Evolutionary conservation across 805 yeast genomes (phyloP).

Genomic region (Saccharomycopsis malanga): DNA sequence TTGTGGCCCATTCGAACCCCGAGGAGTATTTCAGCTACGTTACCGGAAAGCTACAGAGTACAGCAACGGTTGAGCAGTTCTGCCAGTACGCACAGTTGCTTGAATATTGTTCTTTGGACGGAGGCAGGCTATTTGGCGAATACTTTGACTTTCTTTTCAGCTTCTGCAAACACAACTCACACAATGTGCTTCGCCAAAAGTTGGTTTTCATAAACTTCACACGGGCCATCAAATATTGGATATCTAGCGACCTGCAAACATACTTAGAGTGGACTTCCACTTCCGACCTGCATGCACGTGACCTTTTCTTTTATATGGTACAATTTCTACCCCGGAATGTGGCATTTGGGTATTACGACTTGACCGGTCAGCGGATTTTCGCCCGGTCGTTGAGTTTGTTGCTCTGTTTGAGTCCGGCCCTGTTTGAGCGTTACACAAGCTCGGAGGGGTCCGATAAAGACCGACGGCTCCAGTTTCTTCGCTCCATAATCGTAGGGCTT

Average conservation of each 20-base stretch:
- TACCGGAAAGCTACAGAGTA: not conserved
- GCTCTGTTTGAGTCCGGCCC: not conserved
- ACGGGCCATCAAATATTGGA: constrained; percentile 9
- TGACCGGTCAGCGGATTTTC: not conserved
- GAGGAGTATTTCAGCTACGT: constrained; percentile 1
- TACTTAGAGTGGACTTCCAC: not conserved
- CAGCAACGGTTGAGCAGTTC: not conserved
- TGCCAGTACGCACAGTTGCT: not conserved
- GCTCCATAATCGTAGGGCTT: not conserved
- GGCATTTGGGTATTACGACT: not conserved
- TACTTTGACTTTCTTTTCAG: constrained; percentile 3
- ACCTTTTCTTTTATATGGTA: constrained; percentile 3
- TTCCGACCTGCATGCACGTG: not conserved
- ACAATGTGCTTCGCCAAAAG: not conserved
- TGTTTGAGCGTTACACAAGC: not conserved
- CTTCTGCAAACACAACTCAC: not conserved
- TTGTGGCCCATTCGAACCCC: constrained; percentile 9
- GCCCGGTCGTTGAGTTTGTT: not conserved
- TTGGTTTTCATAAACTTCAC: constrained; percentile 6
- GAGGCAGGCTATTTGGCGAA: not conserved
- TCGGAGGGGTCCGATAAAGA: not conserved
- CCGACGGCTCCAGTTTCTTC: not conserved
- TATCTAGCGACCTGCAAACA: not conserved
- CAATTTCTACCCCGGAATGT: not conserved
- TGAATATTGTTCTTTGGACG: not conserved